A percentile compares a stretch with the other conserved stretches of the same genome.
phyloP scores from a whole-genome alignment of 345 rosid species.

The Syzygium aromaticum region DNA sequence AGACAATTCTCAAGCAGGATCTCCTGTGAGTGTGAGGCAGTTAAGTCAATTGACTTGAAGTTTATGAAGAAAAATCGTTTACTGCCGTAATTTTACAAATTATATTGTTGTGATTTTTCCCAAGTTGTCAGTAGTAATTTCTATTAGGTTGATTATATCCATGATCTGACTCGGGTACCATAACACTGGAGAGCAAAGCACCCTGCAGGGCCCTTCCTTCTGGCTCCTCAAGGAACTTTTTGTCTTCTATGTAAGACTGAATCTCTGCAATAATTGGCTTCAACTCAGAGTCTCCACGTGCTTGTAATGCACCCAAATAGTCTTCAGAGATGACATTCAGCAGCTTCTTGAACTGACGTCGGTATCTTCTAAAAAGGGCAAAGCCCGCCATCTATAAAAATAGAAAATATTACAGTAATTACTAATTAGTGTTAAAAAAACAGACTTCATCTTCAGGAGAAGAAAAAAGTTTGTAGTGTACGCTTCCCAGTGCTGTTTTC shows the following conservation, averaged over 20 bases:
- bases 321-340: conserved; percentile 41
- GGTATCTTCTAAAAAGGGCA: conserved; percentile 51
- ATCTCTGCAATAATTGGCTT: conserved; percentile 33
- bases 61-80: neutral
- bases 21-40: neutral
- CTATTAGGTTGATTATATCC: neutral
- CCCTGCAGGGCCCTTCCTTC: conserved; percentile 45
- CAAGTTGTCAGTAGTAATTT: neutral
- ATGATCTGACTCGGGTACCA: conserved; percentile 29
- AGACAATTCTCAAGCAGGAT: neutral
- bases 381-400: conserved; percentile 67
- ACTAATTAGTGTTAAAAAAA: neutral
- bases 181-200: conserved; percentile 26
- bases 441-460: neutral
- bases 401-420: neutral
- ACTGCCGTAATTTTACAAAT: neutral
- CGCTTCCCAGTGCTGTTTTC: neutral
- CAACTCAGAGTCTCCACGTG: conserved; percentile 36
- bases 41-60: neutral
- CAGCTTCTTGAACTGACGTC: conserved; percentile 59
- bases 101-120: neutral
- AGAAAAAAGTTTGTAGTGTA: neutral
- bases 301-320: conserved; percentile 44
- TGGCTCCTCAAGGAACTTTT: conserved; percentile 50
- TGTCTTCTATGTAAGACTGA: conserved; percentile 51